Percentiles rank a stretch among this genome's conserved stretches.
Conservation (phyloP, 1,139 yeast species). For the Geotrichum restrictum region DNA sequence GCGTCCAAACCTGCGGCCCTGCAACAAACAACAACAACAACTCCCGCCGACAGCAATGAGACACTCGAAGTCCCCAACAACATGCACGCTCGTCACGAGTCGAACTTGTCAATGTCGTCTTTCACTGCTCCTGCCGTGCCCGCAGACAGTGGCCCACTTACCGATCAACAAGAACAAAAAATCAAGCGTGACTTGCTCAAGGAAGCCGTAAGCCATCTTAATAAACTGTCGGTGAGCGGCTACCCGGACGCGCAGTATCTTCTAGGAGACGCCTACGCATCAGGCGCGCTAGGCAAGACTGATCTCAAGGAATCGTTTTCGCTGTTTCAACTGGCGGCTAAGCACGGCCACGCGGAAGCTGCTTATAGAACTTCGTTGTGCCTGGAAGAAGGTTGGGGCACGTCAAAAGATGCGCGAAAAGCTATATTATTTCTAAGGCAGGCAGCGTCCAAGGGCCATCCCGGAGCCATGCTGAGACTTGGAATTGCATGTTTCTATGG, state of each 20-base stretch:
- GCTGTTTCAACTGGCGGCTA: conserved; percentile 84
- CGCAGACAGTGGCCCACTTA: background rate
- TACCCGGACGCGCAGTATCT: conserved; percentile 87
- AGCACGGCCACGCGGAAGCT: conserved; percentile 86
- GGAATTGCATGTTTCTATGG: conserved; percentile 83
- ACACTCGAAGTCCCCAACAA: conserved; percentile 3
- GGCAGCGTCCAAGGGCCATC: conserved; percentile 88
- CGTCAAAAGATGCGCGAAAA: conserved; percentile 80
- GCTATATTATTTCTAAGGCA: conserved; percentile 78
- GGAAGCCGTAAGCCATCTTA: conserved; percentile 71
- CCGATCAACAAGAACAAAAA: conserved; percentile 39
- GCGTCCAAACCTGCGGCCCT: conserved; percentile 18
- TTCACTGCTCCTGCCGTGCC: conserved; percentile 3
- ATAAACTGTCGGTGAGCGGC: conserved; percentile 73
- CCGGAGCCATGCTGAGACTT: conserved; percentile 90
- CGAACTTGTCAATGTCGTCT: conserved; percentile 3
- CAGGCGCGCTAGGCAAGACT: conserved; percentile 81
- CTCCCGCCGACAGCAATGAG: background rate
- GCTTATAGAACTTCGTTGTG: conserved; percentile 90
- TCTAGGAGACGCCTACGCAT: conserved; percentile 82
- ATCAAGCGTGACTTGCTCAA: conserved; percentile 49
- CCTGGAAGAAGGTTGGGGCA: conserved; percentile 90
- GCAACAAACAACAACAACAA: no score
- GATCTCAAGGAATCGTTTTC: conserved; percentile 73
- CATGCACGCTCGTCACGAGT: background rate